These are phyloP conservation scores for Termitomyces sp. DNA, from an alignment of 768 basidiomycete genomes.

Conservation along the genomic window DNA sequence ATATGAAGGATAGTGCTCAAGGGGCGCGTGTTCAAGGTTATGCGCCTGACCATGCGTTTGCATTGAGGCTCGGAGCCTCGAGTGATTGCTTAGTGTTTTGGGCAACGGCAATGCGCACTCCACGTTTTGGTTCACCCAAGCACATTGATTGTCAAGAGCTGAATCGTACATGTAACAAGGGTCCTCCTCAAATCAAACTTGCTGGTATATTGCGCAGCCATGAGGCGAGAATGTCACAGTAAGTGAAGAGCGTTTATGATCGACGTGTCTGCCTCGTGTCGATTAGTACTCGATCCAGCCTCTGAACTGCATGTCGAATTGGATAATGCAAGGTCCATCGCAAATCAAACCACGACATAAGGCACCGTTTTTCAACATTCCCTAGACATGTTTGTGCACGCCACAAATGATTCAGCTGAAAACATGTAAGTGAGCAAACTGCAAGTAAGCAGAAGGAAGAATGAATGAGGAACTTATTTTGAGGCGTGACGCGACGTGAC, in stretches of 20 bases:
- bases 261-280: constrained; percentile 1
- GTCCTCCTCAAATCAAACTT: not conserved
- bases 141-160: not conserved
- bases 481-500: too few relatives aligned
- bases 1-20: constrained; percentile 3
- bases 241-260: not conserved
- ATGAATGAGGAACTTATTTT: too few relatives aligned
- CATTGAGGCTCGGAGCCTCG: constrained; percentile 5
- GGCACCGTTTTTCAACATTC: not conserved
- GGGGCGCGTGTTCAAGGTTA: constrained; percentile 5
- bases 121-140: constrained; percentile 2
- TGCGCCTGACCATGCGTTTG: constrained; percentile 4
- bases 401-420: not conserved
- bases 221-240: not conserved
- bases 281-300: not conserved
- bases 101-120: not conserved
- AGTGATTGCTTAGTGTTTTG: not conserved
- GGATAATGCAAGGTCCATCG: not conserved
- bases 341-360: not conserved
- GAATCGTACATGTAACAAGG: not conserved
- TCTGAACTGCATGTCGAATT: not conserved
- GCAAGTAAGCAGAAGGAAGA: too few relatives aligned
- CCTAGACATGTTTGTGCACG: not conserved
- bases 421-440: not conserved
- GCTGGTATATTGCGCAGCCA: not conserved